A percentile compares a stretch with the other conserved stretches of the same genome.
phyloP scores from a whole-genome alignment of 139 green algal genomes.

The Protoeuglena noctilucae region DNA sequence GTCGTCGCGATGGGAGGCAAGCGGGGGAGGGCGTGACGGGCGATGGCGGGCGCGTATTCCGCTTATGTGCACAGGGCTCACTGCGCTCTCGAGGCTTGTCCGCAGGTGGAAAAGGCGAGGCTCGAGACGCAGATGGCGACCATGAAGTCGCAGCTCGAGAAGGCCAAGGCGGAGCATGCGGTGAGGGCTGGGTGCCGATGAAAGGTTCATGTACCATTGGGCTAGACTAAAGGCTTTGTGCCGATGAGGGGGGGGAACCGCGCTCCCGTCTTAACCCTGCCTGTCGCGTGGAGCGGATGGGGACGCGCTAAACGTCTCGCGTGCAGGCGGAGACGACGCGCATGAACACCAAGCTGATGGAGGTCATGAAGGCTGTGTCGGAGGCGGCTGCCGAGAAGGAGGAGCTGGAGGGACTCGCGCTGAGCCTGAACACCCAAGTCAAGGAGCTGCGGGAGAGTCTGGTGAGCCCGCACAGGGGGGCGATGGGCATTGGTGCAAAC shows the following conservation, averaged over 20 bases:
- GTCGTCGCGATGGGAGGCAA: not conserved
- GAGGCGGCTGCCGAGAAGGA: not conserved
- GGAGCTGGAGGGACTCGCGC: too few relatives aligned
- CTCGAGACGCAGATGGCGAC: not conserved
- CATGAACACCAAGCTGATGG: not conserved
- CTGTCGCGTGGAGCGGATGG: too few relatives aligned
- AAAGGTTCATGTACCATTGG: not conserved
- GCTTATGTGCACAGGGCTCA: too few relatives aligned
- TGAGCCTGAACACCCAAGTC: too few relatives aligned
- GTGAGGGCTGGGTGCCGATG: not conserved
- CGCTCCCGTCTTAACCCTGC: too few relatives aligned
- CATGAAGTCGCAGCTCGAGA: not conserved
- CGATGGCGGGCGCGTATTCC: too few relatives aligned
- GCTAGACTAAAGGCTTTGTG: not conserved
- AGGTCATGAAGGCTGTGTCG: not conserved
- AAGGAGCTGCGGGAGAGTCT: too few relatives aligned
- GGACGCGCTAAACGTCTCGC: not conserved
- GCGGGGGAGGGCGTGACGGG: not conserved
- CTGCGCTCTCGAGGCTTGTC: too few relatives aligned
- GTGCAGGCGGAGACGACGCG: not conserved
- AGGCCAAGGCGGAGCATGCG: not conserved
- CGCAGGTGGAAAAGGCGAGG: too few relatives aligned
- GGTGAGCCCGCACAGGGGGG: too few relatives aligned
- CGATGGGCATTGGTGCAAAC: too few relatives aligned
- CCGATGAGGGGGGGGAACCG: not conserved